phyloP scores from a whole-genome alignment of 1,284 basidiomycete genomes.

The Ceratobasidium theobromae region DNA sequence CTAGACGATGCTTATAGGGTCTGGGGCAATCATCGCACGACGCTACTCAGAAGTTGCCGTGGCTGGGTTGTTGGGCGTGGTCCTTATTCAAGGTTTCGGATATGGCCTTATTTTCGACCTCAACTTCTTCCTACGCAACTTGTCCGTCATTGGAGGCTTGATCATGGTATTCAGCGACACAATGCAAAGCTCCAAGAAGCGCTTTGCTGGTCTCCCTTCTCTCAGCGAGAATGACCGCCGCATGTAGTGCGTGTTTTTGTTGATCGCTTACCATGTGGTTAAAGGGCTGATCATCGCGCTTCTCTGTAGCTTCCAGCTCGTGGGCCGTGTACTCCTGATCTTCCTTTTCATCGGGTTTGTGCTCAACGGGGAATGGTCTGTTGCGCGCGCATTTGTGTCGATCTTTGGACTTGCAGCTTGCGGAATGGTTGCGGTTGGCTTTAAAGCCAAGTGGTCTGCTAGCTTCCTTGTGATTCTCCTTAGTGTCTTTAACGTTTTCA shows the following conservation, averaged over 20 bases:
- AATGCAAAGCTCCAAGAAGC: conserved; percentile 80
- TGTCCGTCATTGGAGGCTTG: conserved; percentile 88
- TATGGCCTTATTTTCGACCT: conserved; percentile 96
- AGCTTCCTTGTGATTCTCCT: conserved; percentile 94
- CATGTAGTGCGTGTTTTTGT: conserved; percentile 82
- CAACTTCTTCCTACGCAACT: conserved; percentile 98
- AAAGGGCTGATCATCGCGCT: conserved; percentile 1
- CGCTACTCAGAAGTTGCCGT: conserved; percentile 87
- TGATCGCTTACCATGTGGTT: conserved; percentile 1
- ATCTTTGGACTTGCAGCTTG: conserved; percentile 90
- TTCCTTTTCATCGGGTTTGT: conserved; percentile 99
- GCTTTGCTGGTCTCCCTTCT: conserved; percentile 89
- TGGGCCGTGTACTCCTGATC: conserved; percentile 95
- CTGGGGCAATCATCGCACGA: conserved; percentile 86
- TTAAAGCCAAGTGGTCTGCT: conserved; percentile 99
- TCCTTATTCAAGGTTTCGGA: conserved; percentile 92
- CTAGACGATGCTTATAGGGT: conserved; percentile 87
- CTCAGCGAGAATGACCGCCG: conserved; percentile 94
- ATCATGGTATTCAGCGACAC: conserved; percentile 99
- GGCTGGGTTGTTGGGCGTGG: conserved; percentile 85
- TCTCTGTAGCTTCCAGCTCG: conserved; percentile 81
- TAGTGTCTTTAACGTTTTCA: conserved; percentile 94
- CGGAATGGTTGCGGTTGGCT: conserved; percentile 95
- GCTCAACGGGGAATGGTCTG: conserved; percentile 88
- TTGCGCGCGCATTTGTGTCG: conserved; percentile 83